Base-by-base conservation (phyloP, 495 filamentous ascomycete species). In the Aspergillus baeticus region DNA sequence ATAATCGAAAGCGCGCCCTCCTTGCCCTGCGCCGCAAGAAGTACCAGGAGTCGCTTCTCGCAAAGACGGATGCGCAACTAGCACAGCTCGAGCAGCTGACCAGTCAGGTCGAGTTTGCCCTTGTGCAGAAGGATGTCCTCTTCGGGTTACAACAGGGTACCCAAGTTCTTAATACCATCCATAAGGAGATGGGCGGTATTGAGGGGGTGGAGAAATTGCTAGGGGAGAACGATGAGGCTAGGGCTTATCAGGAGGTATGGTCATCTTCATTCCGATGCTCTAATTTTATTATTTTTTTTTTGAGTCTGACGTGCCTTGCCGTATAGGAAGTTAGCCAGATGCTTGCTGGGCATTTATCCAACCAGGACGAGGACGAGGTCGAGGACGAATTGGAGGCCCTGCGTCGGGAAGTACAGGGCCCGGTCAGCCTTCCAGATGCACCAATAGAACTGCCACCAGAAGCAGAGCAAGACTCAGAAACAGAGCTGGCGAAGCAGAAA, bases 361-460 rank as follows among this genome's bases (percentile, higher is more conserved):
- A 90, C 64, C 87, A 93, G 65, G 95, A 98, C 71, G 94, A 98
- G 69, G 95, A 97, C 58, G 94, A 97, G 64, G 95, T 98, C 21
- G 95, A 97, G 65, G 92, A 97, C 63, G 94, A 98, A 75, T 72
- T 98, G 59, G 91, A 88, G 44, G 86, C 81, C 17, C 73, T 98
- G 54, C 86, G 90, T 67, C 81, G 75, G 15, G 87, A 96, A 69
- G 71, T 89, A 11, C 74, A 71, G 44, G 69, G 71, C 22, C 61
- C 74, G 21, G 68, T 71, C 34, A 58, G 65, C 45, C 56, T 90
- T 56, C 90, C 89, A 0, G 77, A 76, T 58, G 87, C 80, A 7
- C 90, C 91, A 11, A 69, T 54, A 3, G 65, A 64, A 1, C 69
- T 63, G 20, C 62, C 72, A 21, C 69, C 69, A 17, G 61, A 69